phyloP scores from a whole-genome alignment of 2,329 filamentous ascomycete genomes.

The Clarireedia monteithiana region DNA sequence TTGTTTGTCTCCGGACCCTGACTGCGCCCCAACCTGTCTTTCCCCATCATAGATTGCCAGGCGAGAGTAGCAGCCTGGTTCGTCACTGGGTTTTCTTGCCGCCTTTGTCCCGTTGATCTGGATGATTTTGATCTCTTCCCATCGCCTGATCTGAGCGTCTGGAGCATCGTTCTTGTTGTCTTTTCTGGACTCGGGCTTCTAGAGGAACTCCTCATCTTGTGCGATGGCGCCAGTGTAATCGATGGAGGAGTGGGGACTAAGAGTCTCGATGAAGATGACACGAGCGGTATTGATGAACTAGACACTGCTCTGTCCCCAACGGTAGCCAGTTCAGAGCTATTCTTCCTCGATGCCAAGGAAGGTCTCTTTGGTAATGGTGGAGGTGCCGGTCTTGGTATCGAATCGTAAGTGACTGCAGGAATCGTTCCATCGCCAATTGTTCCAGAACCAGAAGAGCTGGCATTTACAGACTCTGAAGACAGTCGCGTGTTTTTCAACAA shows the following conservation, averaged over 20 bases:
- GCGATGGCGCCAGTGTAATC: constrained; percentile 15
- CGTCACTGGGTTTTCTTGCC: constrained; percentile 41
- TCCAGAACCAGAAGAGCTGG: not conserved
- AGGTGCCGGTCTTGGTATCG: constrained; percentile 61
- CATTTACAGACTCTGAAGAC: constrained; percentile 1
- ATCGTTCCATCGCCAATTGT: constrained; percentile 71
- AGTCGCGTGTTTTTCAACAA: constrained; percentile 2
- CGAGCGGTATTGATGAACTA: constrained; percentile 10
- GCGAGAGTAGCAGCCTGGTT: constrained; percentile 58
- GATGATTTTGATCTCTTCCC: constrained; percentile 38
- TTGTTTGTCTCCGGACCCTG: constrained; percentile 22
- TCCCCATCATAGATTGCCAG: constrained; percentile 34
- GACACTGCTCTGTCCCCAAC: constrained; percentile 25
- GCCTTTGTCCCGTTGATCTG: constrained; percentile 20
- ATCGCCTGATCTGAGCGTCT: constrained; percentile 48
- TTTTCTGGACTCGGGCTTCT: constrained; percentile 52
- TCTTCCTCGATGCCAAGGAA: constrained; percentile 35
- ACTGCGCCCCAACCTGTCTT: constrained; percentile 22
- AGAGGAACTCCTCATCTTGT: constrained; percentile 29
- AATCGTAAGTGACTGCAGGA: constrained; percentile 69
- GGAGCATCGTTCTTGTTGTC: constrained; percentile 46
- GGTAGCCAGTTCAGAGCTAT: constrained; percentile 42
- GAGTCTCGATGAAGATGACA: constrained; percentile 15
- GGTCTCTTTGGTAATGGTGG: constrained; percentile 50
- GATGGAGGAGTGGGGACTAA: constrained; percentile 13